Evolutionary conservation across 257 asterid species (phyloP), one percentile per base, ranked within the genome.

Genomic region (Plectranthus barbatus): DNA sequence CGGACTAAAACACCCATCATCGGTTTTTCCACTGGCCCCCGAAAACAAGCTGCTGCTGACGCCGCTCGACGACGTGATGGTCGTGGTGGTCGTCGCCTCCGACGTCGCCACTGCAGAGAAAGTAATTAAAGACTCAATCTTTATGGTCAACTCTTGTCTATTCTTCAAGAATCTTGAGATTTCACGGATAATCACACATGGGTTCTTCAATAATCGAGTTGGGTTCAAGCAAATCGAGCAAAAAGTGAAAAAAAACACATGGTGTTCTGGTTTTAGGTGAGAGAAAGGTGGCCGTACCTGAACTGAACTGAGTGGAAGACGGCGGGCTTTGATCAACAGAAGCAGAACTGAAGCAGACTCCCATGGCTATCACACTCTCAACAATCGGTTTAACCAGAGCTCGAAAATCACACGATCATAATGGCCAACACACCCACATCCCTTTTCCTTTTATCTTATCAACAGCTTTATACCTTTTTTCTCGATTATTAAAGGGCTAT

Each of bases 301-400:
- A 75, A 42, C 71, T 72, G 23, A 72, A 59, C 20, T 64, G 78
- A 42, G 69, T 10, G 9, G 81, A 34, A 2, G 76, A 50, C 0
- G 76, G 31, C 8, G 84, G 72, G 68, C 64, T 72, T 21, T 65
- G 79, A 58, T 72, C 29, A n/a, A 66, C 79, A 53, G 80, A 51
- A 54, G 73, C 47, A 33, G 58, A 69, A 54, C 84, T 75, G 67
- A 54, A 75, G 73, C 84, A 79, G 45, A 42, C 36, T 15, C 84
- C 84, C 84, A 79, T 79, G 26, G 40, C 61, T 37, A 31, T 31
- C 36, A 31, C 3, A 31, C 6, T 31, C 36, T 4, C 5, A 31
- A 26, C 2, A 26, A 31, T 31, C 7, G 36, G 3, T 1, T 23
- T 1, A 23, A 23, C 56, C 24, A 54, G 42, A 54, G 4, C 7